phyloP scores from a whole-genome alignment of 169 alveolate genomes.

The Babesia ovata region DNA sequence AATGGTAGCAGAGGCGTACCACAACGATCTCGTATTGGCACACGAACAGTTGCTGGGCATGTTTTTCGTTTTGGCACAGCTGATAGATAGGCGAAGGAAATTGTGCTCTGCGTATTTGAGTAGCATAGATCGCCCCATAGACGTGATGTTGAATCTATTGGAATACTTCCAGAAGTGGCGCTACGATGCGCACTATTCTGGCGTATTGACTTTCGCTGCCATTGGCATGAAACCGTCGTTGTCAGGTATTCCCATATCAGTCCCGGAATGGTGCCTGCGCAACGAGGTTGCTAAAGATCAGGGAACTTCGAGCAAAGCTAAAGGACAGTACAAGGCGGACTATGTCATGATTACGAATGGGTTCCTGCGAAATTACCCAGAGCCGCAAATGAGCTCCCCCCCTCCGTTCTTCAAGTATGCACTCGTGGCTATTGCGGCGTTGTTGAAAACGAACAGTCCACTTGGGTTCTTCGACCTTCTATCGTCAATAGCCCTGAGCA shows the following conservation, averaged over 20 bases:
- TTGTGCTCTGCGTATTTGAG: conserved; percentile 13
- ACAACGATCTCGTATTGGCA: conserved; percentile 11
- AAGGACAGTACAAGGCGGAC: conserved; percentile 8
- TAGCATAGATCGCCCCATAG: conserved; percentile 24
- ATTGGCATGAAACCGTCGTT: conserved; percentile 47
- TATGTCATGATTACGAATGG: conserved; percentile 40
- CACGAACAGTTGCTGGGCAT: conserved; percentile 45
- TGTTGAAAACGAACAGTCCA: conserved; percentile 37
- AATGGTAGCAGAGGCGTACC: conserved; percentile 12
- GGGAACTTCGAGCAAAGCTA: background rate
- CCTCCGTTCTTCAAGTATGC: conserved; percentile 69
- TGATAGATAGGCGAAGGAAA: conserved; percentile 54
- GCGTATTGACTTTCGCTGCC: conserved; percentile 29
- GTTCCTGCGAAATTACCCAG: conserved; percentile 8
- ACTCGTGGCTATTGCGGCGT: conserved; percentile 40
- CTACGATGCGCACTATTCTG: conserved; percentile 29
- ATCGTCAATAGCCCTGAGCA: conserved; percentile 24
- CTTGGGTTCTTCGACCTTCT: conserved; percentile 17
- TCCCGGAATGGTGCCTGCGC: conserved; percentile 66
- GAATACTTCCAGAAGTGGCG: conserved; percentile 48
- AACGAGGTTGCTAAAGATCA: background rate
- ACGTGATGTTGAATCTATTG: conserved; percentile 26
- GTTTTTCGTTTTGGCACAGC: conserved; percentile 44
- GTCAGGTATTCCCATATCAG: conserved; percentile 38
- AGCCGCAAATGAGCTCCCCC: conserved; percentile 59